Conservation (phyloP, 305 asterid genomes). For the Fraxinus baroniana region DNA sequence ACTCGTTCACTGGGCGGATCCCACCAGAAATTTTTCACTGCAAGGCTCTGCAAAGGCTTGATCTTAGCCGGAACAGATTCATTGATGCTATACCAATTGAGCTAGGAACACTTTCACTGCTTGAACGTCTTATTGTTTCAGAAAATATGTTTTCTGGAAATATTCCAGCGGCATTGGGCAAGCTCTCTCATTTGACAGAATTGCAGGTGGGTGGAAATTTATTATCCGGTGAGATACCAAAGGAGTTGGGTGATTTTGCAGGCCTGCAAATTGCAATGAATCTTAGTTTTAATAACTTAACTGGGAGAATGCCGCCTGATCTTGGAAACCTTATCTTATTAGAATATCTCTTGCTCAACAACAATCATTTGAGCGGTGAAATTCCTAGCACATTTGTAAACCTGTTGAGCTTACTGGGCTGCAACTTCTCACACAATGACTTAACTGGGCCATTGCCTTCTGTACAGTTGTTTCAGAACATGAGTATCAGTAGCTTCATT, state of each 20-base stretch:
- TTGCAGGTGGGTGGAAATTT: conserved; percentile 81
- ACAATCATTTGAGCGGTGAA: conserved; percentile 71
- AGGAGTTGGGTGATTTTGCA: conserved; percentile 60
- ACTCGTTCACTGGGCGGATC: conserved; percentile 51
- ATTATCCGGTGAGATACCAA: conserved; percentile 70
- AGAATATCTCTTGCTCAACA: conserved; percentile 61
- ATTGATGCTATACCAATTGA: conserved; percentile 49
- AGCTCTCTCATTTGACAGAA: conserved; percentile 72
- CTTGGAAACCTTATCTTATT: conserved; percentile 72
- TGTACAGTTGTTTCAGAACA: conserved; percentile 62
- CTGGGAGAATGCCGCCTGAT: conserved; percentile 70
- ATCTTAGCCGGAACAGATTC: conserved; percentile 71
- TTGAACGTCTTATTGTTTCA: conserved; percentile 70
- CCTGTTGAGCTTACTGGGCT: conserved; percentile 70
- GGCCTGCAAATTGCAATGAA: conserved; percentile 81
- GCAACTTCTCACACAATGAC: conserved; percentile 77
- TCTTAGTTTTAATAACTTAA: conserved; percentile 69
- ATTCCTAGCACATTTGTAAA: conserved; percentile 81
- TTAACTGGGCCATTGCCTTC: conserved; percentile 74
- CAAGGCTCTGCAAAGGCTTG: conserved; percentile 76
- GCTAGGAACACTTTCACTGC: conserved; percentile 74
- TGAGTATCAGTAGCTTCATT: conserved; percentile 62
- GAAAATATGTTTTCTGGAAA: conserved; percentile 63
- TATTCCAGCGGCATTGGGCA: conserved; percentile 77
- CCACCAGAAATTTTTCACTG: conserved; percentile 65